Percentiles rank a stretch among this genome's conserved stretches.
Evolutionary conservation across 169 alveolate species (phyloP).

Genomic region (Sarcocystis neurona): DNA sequence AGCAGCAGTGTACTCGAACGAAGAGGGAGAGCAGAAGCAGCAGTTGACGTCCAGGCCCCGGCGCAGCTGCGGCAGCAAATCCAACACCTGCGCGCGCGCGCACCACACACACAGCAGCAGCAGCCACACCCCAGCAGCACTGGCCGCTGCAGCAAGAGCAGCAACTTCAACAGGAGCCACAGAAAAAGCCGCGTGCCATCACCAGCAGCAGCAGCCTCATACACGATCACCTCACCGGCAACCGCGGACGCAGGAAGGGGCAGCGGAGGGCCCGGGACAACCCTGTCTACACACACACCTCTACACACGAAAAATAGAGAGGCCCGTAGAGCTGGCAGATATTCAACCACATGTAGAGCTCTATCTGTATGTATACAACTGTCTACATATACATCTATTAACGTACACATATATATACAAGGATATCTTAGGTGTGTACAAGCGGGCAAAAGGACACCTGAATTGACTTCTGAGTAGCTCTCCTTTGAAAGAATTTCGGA

Average conservation of each 20-base stretch:
- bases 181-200: neutral
- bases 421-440: no score
- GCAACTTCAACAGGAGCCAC: neutral
- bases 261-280: no score
- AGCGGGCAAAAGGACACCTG: no score
- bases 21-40: constrained; percentile 12
- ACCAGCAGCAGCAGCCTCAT: neutral
- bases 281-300: no score
- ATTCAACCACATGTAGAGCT: neutral
- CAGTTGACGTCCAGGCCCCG: constrained; percentile 57
- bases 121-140: neutral
- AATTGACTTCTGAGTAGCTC: no score
- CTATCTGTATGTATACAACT: neutral
- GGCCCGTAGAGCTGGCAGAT: neutral
- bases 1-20: constrained; percentile 57
- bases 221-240: no score
- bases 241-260: no score
- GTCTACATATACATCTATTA: no score
- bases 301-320: no score
- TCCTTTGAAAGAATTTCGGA: no score
- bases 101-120: neutral
- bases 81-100: constrained; percentile 42
- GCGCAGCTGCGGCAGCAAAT: constrained; percentile 50
- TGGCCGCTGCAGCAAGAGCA: neutral
- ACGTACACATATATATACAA: no score